These are phyloP conservation scores for Cadophora luteo-olivacea DNA, from an alignment of 2,329 filamentous ascomycete species.

Conservation along the genomic window DNA sequence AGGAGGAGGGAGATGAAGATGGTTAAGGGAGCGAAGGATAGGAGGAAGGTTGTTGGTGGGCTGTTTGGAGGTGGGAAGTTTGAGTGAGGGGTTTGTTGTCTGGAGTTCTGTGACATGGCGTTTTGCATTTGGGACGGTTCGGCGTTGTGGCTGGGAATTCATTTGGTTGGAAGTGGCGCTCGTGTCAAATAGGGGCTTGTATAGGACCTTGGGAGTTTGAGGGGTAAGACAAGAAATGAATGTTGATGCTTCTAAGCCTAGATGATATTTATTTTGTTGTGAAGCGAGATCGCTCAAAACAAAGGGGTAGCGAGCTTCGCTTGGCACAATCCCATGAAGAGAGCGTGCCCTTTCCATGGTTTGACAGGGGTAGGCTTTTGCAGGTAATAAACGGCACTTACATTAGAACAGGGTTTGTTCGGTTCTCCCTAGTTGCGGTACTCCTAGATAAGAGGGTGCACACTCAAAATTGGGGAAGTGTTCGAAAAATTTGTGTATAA, in stretches of 20 bases:
- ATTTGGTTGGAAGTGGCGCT: not conserved
- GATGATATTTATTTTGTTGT: not conserved
- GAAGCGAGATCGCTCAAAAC: slow-evolving; percentile 5
- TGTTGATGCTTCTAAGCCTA: not conserved
- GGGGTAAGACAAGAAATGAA: not conserved
- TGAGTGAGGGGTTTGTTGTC: slow-evolving; percentile 41
- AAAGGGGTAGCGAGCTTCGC: not conserved
- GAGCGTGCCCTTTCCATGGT: too few species aligned
- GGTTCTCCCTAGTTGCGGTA: too few species aligned
- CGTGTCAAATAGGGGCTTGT: not conserved
- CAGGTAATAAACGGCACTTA: too few species aligned
- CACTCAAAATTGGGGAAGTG: too few species aligned
- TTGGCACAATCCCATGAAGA: not conserved
- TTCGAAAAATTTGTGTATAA: too few species aligned
- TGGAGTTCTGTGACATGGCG: not conserved
- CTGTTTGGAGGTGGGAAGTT: slow-evolving; percentile 64
- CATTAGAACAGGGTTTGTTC: too few species aligned
- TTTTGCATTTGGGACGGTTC: slow-evolving; percentile 2
- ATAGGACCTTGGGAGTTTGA: not conserved
- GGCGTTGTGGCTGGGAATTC: slow-evolving; percentile 19
- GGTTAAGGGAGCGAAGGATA: slow-evolving; percentile 61
- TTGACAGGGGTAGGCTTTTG: too few species aligned
- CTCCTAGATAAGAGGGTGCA: too few species aligned
- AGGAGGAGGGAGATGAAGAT: slow-evolving; percentile 63
- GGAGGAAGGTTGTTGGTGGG: slow-evolving; percentile 62